Evolutionary conservation across 805 yeast genomes (phyloP).

Genomic region (Saturnispora zaruensis): DNA sequence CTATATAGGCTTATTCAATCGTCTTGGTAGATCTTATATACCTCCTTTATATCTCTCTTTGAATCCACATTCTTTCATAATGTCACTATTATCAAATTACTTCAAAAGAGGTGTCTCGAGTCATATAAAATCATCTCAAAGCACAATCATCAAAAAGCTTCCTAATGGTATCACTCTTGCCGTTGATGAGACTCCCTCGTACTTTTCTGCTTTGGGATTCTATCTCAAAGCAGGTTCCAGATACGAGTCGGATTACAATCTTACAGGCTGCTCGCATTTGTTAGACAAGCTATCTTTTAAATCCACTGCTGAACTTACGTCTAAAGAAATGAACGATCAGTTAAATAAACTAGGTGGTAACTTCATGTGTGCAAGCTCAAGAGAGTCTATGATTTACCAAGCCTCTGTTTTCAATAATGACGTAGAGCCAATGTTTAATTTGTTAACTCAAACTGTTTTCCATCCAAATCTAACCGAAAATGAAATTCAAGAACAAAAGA

Average conservation of each 20-base stretch:
- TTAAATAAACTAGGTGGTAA: slow-evolving; percentile 85
- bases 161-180: slow-evolving; percentile 76
- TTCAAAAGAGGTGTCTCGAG: neutral
- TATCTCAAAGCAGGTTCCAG: slow-evolving; percentile 89
- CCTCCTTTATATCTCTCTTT: neutral
- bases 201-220: slow-evolving; percentile 83
- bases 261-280: slow-evolving; percentile 75
- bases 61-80: neutral
- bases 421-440: slow-evolving; percentile 65
- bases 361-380: slow-evolving; percentile 83
- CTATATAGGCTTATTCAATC: neutral
- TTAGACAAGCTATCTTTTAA: slow-evolving; percentile 81
- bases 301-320: slow-evolving; percentile 50
- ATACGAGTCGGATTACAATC: slow-evolving; percentile 47
- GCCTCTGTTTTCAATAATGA: slow-evolving; percentile 89
- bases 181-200: slow-evolving; percentile 80
- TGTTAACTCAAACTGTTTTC: slow-evolving; percentile 70
- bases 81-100: neutral
- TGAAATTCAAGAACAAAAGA: slow-evolving; percentile 67
- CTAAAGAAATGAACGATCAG: slow-evolving; percentile 62
- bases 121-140: neutral
- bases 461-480: slow-evolving; percentile 57
- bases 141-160: slow-evolving; percentile 33
- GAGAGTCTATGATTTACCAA: slow-evolving; percentile 90
- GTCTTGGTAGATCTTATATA: neutral